phyloP scores from a whole-genome alignment of 129 eudicot species.

The Flaveria trinervia region DNA sequence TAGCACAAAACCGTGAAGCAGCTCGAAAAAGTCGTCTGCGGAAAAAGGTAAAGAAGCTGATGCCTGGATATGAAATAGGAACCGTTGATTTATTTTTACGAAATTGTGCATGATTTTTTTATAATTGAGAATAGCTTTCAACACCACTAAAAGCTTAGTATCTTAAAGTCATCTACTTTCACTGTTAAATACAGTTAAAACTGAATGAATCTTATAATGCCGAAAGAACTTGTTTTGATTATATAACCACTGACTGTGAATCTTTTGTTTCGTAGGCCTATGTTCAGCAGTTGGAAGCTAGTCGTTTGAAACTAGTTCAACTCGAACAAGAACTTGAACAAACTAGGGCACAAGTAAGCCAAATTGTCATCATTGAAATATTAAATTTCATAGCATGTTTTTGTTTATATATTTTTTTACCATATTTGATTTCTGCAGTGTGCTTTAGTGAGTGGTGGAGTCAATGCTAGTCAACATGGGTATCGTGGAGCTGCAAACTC shows the following conservation, averaged over 20 bases:
- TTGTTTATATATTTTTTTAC: neutral
- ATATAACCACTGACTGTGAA: slow-evolving; percentile 12
- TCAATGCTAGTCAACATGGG: slow-evolving; percentile 60
- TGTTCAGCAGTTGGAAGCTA: slow-evolving; percentile 89
- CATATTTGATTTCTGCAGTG: slow-evolving; percentile 51
- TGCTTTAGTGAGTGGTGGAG: slow-evolving; percentile 57
- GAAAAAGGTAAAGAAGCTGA: slow-evolving; percentile 65
- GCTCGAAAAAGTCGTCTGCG: slow-evolving; percentile 99
- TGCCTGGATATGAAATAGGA: neutral
- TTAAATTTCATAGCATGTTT: slow-evolving; percentile 11
- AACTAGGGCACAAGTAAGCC: slow-evolving; percentile 70
- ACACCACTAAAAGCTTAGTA: neutral
- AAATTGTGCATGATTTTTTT: slow-evolving; percentile 1
- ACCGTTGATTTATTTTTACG: neutral
- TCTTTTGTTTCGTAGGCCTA: slow-evolving; percentile 62
- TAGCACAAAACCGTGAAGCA: slow-evolving; percentile 99
- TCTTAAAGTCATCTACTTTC: neutral
- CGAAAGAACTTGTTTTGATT: slow-evolving; percentile 18
- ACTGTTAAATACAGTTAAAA: neutral
- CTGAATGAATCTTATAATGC: neutral
- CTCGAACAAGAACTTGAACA: slow-evolving; percentile 93
- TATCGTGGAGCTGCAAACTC: slow-evolving; percentile 54
- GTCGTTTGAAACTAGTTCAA: slow-evolving; percentile 71
- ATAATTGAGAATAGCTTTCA: neutral
- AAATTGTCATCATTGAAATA: neutral